A percentile compares a stretch with the other conserved stretches of the same genome.
Conservation (phyloP, 1,284 basidiomycete species). For the Bondarzewia mesenterica region DNA sequence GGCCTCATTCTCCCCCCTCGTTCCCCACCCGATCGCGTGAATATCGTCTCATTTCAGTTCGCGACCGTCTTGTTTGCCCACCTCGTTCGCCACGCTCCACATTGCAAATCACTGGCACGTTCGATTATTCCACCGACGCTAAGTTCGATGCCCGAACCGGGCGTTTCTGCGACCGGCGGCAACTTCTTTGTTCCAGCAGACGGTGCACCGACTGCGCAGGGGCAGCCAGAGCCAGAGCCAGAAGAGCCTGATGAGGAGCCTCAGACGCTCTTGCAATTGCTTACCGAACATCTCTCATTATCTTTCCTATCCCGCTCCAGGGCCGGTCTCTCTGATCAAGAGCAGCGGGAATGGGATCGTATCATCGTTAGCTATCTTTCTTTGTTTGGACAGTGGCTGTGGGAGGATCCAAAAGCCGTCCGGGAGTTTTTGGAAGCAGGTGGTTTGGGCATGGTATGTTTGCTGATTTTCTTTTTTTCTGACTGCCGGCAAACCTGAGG, state of each 20-base stretch:
- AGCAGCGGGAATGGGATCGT: constrained; percentile 82
- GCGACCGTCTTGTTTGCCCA: constrained; percentile 65
- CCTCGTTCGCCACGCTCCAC: constrained; percentile 56
- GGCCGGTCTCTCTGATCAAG: constrained; percentile 39
- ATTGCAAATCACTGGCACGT: constrained; percentile 75
- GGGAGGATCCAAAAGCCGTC: constrained; percentile 88
- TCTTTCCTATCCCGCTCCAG: constrained; percentile 60
- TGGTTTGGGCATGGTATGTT: constrained; percentile 77
- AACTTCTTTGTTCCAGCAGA: constrained; percentile 73
- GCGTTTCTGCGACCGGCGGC: constrained; percentile 27
- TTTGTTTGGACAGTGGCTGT: constrained; percentile 88
- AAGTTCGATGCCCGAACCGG: constrained; percentile 20
- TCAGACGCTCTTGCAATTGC: constrained; percentile 60
- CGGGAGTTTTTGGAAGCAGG: constrained; percentile 87
- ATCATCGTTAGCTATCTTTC: constrained; percentile 83
- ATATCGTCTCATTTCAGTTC: constrained; percentile 57
- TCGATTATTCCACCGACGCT: constrained; percentile 45
- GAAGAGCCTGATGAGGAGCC: constrained; percentile 55
- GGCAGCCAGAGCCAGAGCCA: constrained; percentile 14
- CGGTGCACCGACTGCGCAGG: constrained; percentile 28
- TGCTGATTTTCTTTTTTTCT: neutral
- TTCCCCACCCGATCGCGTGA: constrained; percentile 27
- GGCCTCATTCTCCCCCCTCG: constrained; percentile 38
- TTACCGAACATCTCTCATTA: constrained; percentile 66
- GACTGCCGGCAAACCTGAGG: neutral